Base-by-base conservation (phyloP, 2,329 filamentous ascomycete species). In the Colletotrichum phormii region DNA sequence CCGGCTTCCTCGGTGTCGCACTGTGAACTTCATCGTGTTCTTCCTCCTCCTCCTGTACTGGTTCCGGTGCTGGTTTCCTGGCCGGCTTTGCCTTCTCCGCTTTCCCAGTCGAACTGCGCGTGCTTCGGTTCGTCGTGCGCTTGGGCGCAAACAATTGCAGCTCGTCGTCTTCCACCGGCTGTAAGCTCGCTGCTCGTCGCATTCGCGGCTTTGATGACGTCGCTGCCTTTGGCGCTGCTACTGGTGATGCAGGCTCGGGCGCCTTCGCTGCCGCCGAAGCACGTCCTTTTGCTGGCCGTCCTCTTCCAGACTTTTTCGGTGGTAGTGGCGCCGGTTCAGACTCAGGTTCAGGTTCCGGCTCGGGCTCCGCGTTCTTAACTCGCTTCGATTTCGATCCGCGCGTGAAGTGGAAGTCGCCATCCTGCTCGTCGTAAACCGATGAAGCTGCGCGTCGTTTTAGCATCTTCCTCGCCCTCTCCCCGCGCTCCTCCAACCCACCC, bases 371-470 rank as follows among this genome's bases (percentile, higher is more conserved):
- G 55, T 89, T 88, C 83, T 92, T 94, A 73, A 87, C 86, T 78
- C 89, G 84, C 79, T 93, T 93, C 13, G 91, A 86, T 75, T 93
- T 93, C 12, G 91, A 86, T 74, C 88, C 91, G 76, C 93, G 89
- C 75, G 91, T 90, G 80, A 95, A 95, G 71, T 90, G 86, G 77
- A 95, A 95, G 75, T 94, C 94, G 77, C 93, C 93, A 84, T 94
- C 91, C 78, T 93, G 89, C 81, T 95, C 93, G 77, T 94, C 92
- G 51, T 74, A 74, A 33, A 64, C 46, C 42, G 64, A 63, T 29
- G 71, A 59, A 54, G 68, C 71, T 75, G 29, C 49, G 33, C 57
- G 64, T 95, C 75, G 93, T 93, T 77, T 73, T 65, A 73, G 93
- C 93, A 83, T 93, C 91, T 77, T 93, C 92, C 77, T 94, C 91